These are phyloP conservation scores for Fusarium cyanostomum DNA, from an alignment of 2,329 filamentous ascomycete species.

Conservation along the genomic window DNA sequence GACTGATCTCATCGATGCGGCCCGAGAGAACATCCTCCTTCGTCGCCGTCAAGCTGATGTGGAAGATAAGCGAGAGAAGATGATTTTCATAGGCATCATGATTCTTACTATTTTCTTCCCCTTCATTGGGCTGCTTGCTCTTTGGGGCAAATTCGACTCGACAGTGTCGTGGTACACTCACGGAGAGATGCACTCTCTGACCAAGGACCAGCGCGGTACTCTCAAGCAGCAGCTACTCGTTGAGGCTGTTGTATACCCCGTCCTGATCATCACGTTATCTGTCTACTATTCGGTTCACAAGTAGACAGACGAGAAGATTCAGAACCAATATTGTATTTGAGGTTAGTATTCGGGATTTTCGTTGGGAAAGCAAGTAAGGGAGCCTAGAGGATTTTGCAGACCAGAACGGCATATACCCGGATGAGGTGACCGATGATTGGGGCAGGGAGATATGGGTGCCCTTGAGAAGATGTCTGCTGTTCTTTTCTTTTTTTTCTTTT, in stretches of 20 bases:
- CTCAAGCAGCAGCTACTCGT: conserved; percentile 51
- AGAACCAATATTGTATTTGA: conserved; percentile 3
- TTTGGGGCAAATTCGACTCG: conserved; percentile 56
- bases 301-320: neutral
- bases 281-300: conserved; percentile 44
- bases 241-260: conserved; percentile 47
- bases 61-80: conserved; percentile 45
- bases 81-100: conserved; percentile 53
- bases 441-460: neutral
- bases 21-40: conserved; percentile 44
- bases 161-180: conserved; percentile 60
- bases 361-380: neutral
- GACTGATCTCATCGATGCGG: conserved; percentile 45
- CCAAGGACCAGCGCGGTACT: conserved; percentile 42
- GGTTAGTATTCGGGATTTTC: neutral
- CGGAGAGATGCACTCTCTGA: conserved; percentile 55
- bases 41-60: conserved; percentile 43
- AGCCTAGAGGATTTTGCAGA: neutral
- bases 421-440: neutral
- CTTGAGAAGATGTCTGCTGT: neutral
- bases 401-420: neutral
- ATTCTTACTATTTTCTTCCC: conserved; percentile 55
- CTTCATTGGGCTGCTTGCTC: conserved; percentile 56
- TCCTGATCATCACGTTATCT: conserved; percentile 45
- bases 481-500: conserved; percentile 2